Evolutionary conservation across 169 alveolate genomes (phyloP).

Genomic region (Plasmodium sp.): DNA sequence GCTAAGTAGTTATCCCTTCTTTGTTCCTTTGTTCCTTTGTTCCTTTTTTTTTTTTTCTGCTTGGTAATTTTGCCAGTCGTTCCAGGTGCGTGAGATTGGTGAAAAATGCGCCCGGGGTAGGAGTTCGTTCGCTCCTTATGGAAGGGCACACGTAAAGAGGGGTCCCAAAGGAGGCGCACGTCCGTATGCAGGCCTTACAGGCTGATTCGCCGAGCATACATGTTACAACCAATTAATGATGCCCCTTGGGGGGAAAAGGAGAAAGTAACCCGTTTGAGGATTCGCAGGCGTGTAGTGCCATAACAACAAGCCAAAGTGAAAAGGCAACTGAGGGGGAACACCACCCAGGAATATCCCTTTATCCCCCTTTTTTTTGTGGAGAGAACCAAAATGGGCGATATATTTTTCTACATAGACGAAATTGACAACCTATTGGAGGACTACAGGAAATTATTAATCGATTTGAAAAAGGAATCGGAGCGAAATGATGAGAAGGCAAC

Average conservation of each 20-base stretch:
- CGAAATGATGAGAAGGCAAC: constrained; percentile 21
- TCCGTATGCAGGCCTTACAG: neutral
- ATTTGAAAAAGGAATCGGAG: constrained; percentile 8
- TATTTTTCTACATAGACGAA: constrained; percentile 54
- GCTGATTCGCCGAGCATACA: neutral
- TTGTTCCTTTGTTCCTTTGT: neutral
- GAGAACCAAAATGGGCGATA: constrained; percentile 25
- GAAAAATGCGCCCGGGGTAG: neutral
- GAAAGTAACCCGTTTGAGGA: neutral
- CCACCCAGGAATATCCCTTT: neutral
- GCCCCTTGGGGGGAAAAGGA: neutral
- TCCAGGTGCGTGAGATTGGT: neutral
- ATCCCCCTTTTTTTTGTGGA: neutral
- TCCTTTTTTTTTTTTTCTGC: neutral
- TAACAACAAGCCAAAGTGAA: neutral
- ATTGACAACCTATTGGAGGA: constrained; percentile 57
- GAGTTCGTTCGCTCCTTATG: neutral
- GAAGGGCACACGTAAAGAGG: neutral
- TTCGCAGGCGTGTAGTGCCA: neutral
- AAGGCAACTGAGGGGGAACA: neutral
- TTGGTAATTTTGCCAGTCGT: neutral
- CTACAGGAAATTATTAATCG: constrained; percentile 24
- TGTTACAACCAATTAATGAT: neutral
- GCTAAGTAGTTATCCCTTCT: neutral
- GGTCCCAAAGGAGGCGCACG: neutral